Evolutionary conservation across 768 basidiomycete genomes (phyloP).

Genomic region (Brasilioporus rufonigricans): DNA sequence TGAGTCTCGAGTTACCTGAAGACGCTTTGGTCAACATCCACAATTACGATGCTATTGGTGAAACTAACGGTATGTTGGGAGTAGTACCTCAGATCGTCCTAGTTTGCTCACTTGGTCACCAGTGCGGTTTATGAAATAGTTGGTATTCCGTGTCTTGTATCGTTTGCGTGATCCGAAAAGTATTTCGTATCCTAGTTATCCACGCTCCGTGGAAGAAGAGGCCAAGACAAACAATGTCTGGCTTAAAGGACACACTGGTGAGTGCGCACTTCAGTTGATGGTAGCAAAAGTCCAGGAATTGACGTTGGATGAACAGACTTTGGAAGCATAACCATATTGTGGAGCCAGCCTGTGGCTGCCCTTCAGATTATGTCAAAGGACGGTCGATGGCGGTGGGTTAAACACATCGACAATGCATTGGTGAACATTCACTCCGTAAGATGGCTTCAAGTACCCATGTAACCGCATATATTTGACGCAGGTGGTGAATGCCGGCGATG

Average conservation of each 20-base stretch:
- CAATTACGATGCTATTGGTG: no score
- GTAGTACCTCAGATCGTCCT: neutral
- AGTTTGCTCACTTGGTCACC: neutral
- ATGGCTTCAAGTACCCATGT: neutral
- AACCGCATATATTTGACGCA: slow-evolving; percentile 19
- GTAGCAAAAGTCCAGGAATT: neutral
- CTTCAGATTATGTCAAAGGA: slow-evolving; percentile 55
- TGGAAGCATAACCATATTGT: slow-evolving; percentile 55
- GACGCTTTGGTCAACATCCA: slow-evolving; percentile 50
- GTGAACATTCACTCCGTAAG: slow-evolving; percentile 10
- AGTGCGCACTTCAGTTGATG: neutral
- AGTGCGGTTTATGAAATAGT: slow-evolving; percentile 73
- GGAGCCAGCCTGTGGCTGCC: no score
- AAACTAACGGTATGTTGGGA: slow-evolving; percentile 38
- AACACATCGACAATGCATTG: no score
- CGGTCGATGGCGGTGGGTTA: slow-evolving; percentile 56
- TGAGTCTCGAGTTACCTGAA: slow-evolving; percentile 54
- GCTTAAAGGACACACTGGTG: slow-evolving; percentile 60
- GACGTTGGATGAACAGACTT: slow-evolving; percentile 37
- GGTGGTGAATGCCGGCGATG: slow-evolving; percentile 62
- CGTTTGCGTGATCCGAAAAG: neutral
- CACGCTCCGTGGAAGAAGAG: slow-evolving; percentile 50
- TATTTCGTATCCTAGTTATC: slow-evolving; percentile 39
- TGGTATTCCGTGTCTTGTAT: slow-evolving; percentile 12
- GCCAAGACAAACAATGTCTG: no score